A percentile compares a stretch with the other conserved stretches of the same genome.
These are phyloP conservation scores for Yueomyces sp. DNA, from an alignment of 1,139 yeast genomes.

Conservation along the genomic window DNA sequence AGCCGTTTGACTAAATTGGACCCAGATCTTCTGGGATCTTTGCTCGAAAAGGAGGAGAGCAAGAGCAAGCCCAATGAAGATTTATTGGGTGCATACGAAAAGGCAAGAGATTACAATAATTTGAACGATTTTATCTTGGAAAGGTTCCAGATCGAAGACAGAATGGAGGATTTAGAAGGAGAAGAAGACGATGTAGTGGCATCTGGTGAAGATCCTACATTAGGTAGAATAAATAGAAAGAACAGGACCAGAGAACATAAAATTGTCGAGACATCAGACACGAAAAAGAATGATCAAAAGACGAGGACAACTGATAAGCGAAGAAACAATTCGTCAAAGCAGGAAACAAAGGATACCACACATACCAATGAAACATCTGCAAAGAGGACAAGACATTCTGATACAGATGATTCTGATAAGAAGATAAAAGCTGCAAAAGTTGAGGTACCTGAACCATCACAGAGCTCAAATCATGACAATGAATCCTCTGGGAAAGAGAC, in stretches of 20 bases:
- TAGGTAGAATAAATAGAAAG: conserved; percentile 4
- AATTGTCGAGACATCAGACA: neutral
- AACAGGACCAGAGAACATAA: conserved; percentile 1
- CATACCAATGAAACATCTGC: neutral
- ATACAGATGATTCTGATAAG: neutral
- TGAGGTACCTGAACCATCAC: neutral
- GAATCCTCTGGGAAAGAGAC: neutral
- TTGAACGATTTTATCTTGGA: conserved; percentile 16
- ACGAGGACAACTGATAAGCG: neutral
- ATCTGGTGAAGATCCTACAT: conserved; percentile 21
- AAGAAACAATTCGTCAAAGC: neutral
- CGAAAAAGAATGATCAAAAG: neutral
- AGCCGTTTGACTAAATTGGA: conserved; percentile 15
- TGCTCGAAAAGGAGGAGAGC: conserved; percentile 6
- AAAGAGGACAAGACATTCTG: neutral
- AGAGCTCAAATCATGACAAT: too few species aligned
- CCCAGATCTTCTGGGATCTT: conserved; percentile 7
- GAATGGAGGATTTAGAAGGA: conserved; percentile 13
- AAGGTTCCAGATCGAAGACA: conserved; percentile 15
- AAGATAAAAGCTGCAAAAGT: neutral
- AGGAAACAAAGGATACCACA: neutral
- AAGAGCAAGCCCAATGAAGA: conserved; percentile 11
- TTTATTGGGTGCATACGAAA: conserved; percentile 19
- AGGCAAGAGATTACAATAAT: conserved; percentile 15
- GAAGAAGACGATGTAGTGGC: conserved; percentile 7